phyloP scores from a whole-genome alignment of 345 rosid species.

The Eutrema japonicum region DNA sequence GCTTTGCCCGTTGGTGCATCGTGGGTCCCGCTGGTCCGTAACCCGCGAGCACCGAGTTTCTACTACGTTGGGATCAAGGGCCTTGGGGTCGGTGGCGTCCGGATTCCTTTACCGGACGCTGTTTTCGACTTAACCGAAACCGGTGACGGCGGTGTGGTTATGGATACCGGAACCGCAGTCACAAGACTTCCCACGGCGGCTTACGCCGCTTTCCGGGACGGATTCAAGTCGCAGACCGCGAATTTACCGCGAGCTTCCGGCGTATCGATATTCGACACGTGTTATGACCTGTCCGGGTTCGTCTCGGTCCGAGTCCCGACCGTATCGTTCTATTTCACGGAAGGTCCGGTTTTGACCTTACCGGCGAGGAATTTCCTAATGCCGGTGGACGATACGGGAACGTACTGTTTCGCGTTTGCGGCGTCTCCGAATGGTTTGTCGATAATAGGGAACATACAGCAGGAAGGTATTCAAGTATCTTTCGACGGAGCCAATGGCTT shows the following conservation, averaged over 20 bases:
- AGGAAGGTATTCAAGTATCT: slow-evolving; percentile 94
- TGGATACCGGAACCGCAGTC: slow-evolving; percentile 98
- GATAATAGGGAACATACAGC: slow-evolving; percentile 95
- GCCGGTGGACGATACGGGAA: slow-evolving; percentile 84
- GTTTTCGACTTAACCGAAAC: slow-evolving; percentile 54
- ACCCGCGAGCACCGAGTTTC: slow-evolving; percentile 76
- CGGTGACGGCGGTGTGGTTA: slow-evolving; percentile 88
- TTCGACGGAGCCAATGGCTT: slow-evolving; percentile 91
- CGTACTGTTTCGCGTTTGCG: slow-evolving; percentile 92
- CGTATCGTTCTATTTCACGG: slow-evolving; percentile 80
- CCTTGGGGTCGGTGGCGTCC: slow-evolving; percentile 76
- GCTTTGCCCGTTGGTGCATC: slow-evolving; percentile 87
- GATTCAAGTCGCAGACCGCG: slow-evolving; percentile 61
- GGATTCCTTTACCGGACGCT: slow-evolving; percentile 62
- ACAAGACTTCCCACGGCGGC: slow-evolving; percentile 76
- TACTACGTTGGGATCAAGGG: slow-evolving; percentile 83
- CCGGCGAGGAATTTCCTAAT: slow-evolving; percentile 92
- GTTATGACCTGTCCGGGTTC: slow-evolving; percentile 73
- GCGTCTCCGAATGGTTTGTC: slow-evolving; percentile 73
- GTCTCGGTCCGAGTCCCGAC: slow-evolving; percentile 89
- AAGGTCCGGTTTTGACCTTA: slow-evolving; percentile 77
- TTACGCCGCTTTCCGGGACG: slow-evolving; percentile 72
- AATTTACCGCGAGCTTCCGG: slow-evolving; percentile 82
- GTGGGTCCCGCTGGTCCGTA: slow-evolving; percentile 85
- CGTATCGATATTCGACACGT: slow-evolving; percentile 90